These are phyloP conservation scores for Spinellus fusiger DNA, from an alignment of 192 early-diverging fungal species.

Conservation along the genomic window DNA sequence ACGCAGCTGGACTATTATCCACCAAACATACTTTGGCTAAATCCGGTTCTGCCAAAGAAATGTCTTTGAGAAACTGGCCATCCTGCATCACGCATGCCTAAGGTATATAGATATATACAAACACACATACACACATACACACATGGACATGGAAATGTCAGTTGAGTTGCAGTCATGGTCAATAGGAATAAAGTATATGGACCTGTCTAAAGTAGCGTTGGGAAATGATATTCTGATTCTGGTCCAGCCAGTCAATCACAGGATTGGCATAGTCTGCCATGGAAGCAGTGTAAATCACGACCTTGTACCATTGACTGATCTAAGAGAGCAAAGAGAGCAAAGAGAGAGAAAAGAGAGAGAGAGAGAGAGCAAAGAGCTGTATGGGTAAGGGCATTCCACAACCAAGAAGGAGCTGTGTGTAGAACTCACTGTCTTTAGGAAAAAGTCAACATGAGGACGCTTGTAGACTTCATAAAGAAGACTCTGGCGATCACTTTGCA, in stretches of 20 bases:
- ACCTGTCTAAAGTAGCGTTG: conserved; percentile 79
- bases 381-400: background rate
- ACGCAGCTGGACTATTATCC: conserved; percentile 80
- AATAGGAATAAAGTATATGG: too few species aligned
- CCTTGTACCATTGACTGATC: conserved; percentile 85
- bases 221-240: conserved; percentile 53
- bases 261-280: conserved; percentile 92
- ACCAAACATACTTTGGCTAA: conserved; percentile 75
- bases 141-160: too few species aligned
- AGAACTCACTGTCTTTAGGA: conserved; percentile 67
- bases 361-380: too few species aligned
- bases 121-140: background rate
- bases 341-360: too few species aligned
- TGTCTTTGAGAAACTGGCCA: conserved; percentile 75
- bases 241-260: conserved; percentile 87
- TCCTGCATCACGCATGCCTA: conserved; percentile 65
- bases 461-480: conserved; percentile 90
- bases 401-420: background rate
- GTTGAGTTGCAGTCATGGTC: too few species aligned
- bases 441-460: conserved; percentile 79
- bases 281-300: conserved; percentile 89
- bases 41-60: conserved; percentile 58
- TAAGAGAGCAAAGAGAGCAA: conserved; percentile 21
- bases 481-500: conserved; percentile 72
- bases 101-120: too few species aligned